Conservation (phyloP, 768 basidiomycete species). For the Boletellus sp. region DNA sequence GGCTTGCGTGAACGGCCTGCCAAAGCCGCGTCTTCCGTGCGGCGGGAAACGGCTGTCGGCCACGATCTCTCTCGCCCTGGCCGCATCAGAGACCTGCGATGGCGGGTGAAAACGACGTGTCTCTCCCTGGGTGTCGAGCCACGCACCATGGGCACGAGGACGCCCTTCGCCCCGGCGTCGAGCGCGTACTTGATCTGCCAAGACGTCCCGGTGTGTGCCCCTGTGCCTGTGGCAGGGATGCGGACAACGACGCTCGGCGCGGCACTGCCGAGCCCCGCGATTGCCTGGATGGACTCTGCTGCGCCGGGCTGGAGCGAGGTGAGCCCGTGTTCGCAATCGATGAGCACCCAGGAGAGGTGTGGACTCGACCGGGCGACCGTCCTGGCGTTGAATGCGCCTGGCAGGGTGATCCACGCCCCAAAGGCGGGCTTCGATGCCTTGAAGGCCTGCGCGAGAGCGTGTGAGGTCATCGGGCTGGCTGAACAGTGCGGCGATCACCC, state of each 20-base stretch:
- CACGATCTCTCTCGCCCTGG: slow-evolving; percentile 55
- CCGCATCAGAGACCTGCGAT: slow-evolving; percentile 50
- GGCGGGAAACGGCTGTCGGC: slow-evolving; percentile 62
- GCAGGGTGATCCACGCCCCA: slow-evolving; percentile 62
- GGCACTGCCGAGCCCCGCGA: slow-evolving; percentile 41
- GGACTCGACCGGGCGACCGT: slow-evolving; percentile 53
- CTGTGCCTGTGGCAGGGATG: slow-evolving; percentile 60
- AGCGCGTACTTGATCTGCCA: slow-evolving; percentile 75
- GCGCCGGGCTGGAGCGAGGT: slow-evolving; percentile 53
- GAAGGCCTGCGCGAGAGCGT: slow-evolving; percentile 52
- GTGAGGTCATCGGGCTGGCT: slow-evolving; percentile 42
- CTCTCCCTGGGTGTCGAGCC: too few relatives aligned
- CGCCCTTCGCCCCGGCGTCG: slow-evolving; percentile 62
- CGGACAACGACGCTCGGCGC: slow-evolving; percentile 57
- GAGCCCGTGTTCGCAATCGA: slow-evolving; percentile 70
- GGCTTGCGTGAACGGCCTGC: slow-evolving; percentile 59
- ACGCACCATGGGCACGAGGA: slow-evolving; percentile 65
- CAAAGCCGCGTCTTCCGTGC: slow-evolving; percentile 58
- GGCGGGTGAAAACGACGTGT: neutral
- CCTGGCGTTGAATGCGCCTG: slow-evolving; percentile 56
- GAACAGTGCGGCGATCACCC: too few relatives aligned
- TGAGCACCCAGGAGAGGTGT: slow-evolving; percentile 57
- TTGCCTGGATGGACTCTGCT: slow-evolving; percentile 52
- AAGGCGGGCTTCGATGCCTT: slow-evolving; percentile 57
- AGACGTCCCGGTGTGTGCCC: slow-evolving; percentile 40